phyloP scores from a whole-genome alignment of 108 stramenopile genomes.

The Ochromonas danica region DNA sequence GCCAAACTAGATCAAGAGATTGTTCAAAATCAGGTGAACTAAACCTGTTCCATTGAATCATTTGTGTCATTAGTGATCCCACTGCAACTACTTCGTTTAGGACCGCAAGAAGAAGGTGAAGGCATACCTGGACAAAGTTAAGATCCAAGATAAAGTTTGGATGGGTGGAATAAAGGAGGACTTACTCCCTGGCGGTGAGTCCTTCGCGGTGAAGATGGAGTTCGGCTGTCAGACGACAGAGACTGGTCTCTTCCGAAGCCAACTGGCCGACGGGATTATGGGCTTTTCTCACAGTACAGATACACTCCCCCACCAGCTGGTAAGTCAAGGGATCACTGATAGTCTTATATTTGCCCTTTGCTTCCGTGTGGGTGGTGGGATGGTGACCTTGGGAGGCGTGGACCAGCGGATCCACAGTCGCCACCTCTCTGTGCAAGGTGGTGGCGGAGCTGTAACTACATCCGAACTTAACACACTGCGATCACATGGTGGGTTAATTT shows the following conservation, averaged over 20 bases:
- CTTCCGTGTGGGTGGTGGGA: constrained; percentile 32
- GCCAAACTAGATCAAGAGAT: no score
- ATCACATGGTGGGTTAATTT: no score
- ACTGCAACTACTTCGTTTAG: no score
- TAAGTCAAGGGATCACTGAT: neutral
- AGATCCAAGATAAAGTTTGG: constrained; percentile 40
- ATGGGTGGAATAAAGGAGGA: constrained; percentile 26
- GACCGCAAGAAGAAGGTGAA: no score
- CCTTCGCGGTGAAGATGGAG: constrained; percentile 20
- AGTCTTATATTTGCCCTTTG: constrained; percentile 30
- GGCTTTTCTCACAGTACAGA: constrained; percentile 47
- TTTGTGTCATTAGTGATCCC: no score
- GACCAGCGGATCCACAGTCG: constrained; percentile 31
- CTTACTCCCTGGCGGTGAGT: neutral
- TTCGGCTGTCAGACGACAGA: constrained; percentile 44
- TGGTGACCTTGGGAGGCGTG: constrained; percentile 34
- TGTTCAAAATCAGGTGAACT: no score
- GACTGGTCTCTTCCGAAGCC: constrained; percentile 34
- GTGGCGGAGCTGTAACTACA: no score
- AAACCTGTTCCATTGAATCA: no score
- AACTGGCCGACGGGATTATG: constrained; percentile 45
- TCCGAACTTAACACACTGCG: no score
- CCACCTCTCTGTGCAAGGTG: neutral
- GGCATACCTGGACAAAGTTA: no score
- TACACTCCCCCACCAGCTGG: neutral